Conservation (phyloP, 2,329 filamentous ascomycete species). For the Cryphonectria radicalis region DNA sequence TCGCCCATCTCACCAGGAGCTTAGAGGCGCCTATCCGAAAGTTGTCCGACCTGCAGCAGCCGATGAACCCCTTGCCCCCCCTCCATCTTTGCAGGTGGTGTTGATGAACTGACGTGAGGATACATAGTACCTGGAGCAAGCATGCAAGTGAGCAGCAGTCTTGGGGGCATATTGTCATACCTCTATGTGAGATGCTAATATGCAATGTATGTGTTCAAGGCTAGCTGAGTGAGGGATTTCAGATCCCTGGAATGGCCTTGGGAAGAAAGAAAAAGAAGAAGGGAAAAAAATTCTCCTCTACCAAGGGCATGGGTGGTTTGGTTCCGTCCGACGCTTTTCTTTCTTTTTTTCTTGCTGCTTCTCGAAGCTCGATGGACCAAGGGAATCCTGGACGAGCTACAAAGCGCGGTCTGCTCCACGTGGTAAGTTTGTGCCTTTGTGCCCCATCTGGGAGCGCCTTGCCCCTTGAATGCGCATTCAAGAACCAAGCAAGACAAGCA, state of each 20-base stretch:
- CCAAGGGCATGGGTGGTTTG: background rate
- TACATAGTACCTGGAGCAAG: background rate
- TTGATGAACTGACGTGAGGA: background rate
- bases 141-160: background rate
- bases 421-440: constrained; percentile 4
- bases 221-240: background rate
- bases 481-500: background rate
- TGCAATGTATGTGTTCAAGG: background rate
- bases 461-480: background rate
- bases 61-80: background rate
- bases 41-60: background rate
- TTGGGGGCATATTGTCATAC: background rate
- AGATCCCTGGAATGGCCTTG: background rate
- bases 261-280: background rate
- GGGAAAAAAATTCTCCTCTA: too few relatives aligned
- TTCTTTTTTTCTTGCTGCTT: background rate
- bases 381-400: background rate
- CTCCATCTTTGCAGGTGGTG: background rate
- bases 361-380: background rate
- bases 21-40: background rate
- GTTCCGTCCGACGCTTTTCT: background rate
- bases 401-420: background rate
- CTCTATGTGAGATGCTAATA: background rate
- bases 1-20: background rate
- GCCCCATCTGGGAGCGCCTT: background rate